Evolutionary conservation across 768 basidiomycete genomes (phyloP).

Genomic region (Podaxis sp.): DNA sequence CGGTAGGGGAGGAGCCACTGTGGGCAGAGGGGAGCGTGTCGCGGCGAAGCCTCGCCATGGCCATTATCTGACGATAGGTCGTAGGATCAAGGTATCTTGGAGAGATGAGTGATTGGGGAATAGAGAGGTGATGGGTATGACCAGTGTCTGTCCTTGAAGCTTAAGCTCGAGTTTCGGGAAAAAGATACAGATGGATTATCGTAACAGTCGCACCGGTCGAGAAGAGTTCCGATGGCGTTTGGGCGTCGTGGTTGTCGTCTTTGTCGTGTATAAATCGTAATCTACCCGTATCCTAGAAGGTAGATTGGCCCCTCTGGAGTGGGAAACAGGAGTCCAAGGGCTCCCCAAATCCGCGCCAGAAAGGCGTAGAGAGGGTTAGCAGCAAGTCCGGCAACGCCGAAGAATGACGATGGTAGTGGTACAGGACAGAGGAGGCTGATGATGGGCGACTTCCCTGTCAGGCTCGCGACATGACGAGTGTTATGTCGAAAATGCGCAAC

Average conservation of each 20-base stretch:
- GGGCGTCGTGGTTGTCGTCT: background rate
- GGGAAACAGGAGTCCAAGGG: background rate
- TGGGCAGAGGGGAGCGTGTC: conserved; percentile 23
- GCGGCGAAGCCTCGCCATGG: conserved; percentile 45
- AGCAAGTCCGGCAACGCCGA: background rate
- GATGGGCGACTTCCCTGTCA: too few species aligned
- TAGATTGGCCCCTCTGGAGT: background rate
- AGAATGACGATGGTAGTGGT: conserved; percentile 1
- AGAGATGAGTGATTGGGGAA: background rate
- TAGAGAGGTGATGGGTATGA: background rate
- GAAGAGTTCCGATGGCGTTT: background rate
- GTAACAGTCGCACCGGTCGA: background rate
- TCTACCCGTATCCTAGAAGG: background rate
- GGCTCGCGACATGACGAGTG: too few species aligned
- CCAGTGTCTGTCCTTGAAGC: background rate
- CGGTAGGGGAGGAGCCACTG: background rate
- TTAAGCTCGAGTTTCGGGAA: background rate
- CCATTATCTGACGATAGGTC: conserved; percentile 3
- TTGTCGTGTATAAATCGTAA: background rate
- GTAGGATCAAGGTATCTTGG: background rate
- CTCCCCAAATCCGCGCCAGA: background rate
- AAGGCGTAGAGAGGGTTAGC: background rate
- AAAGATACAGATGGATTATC: background rate
- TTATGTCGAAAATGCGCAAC: too few species aligned
- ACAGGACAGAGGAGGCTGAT: background rate